These are phyloP conservation scores for Globisporangium acanthophoron DNA, from an alignment of 352 stramenopile genomes.

Conservation along the genomic window DNA sequence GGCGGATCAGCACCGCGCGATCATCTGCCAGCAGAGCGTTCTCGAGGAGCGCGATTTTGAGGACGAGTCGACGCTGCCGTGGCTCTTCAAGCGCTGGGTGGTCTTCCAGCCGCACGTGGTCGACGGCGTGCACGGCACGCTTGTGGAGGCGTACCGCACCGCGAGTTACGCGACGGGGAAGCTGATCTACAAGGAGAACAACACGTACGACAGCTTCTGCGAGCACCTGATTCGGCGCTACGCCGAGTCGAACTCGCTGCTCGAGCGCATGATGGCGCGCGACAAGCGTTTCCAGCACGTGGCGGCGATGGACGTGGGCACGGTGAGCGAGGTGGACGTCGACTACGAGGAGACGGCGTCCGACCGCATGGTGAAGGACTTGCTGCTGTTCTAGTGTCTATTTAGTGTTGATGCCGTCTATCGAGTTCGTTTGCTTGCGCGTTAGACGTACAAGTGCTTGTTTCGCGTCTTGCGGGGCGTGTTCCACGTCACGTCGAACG, in stretches of 20 bases:
- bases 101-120: constrained; percentile 71
- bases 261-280: constrained; percentile 81
- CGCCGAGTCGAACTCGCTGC: constrained; percentile 74
- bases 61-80: constrained; percentile 73
- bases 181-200: constrained; percentile 87
- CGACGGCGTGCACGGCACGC: constrained; percentile 69
- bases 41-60: constrained; percentile 80
- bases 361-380: constrained; percentile 81
- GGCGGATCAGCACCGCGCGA: constrained; percentile 45
- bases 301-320: constrained; percentile 24
- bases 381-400: constrained; percentile 66
- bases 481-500: constrained; percentile 79
- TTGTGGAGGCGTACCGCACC: constrained; percentile 78
- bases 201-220: constrained; percentile 88
- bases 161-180: constrained; percentile 78
- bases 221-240: constrained; percentile 85
- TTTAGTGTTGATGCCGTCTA: constrained; percentile 11
- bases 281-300: constrained; percentile 66
- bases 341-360: constrained; percentile 63
- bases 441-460: constrained; percentile 78
- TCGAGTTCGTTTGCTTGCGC: neutral
- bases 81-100: constrained; percentile 87
- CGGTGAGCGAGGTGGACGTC: constrained; percentile 23
- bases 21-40: constrained; percentile 85
- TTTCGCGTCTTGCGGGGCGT: constrained; percentile 47